Evolutionary conservation across 1,139 yeast genomes (phyloP), one percentile per base, ranked within the genome.

Genomic region (Suhomyces bolitotheri): DNA sequence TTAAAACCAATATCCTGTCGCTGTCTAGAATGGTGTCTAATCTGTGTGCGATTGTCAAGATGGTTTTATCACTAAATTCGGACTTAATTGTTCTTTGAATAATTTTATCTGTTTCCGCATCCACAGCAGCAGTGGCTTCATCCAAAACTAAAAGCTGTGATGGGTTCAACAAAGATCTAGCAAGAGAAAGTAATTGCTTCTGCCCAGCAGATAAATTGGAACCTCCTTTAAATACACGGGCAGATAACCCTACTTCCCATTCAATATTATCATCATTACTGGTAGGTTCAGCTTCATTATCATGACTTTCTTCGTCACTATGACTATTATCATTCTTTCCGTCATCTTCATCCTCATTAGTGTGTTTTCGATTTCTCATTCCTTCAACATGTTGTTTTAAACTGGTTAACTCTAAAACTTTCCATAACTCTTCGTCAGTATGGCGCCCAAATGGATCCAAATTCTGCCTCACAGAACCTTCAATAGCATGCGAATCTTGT

Each of bases 61-160:
- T 63, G 6, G 70, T 63, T 36, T 56, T 60, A 33, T 63, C 60
- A 25, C 49, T 54, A 39, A 63, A 63, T 34, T 62, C 62, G 3
- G 46, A 40, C 36, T 66, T 47, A 20, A 63, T 62, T 1, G 69
- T 62, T 17, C 56, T 54, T 41, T 64, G 69, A 20, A 64, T 60
- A 30, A 63, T 53, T 35, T 58, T 57, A 42, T 63, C 70, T 1
- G 69, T 63, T 41, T 62, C 60, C 5, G 60, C 66, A 46, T 64
- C 69, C 16, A 64, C 67, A 3, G 68, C 60, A 9, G 69, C 67
- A 4, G 69, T 63, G 7, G 69, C 69, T 41, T 64, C 70, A 42
- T 63, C 69, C 29, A 64, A 50, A 25, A 65, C 56, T 32, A 65
- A 54, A 15, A 65, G 56, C 29, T 54, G 60, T 0, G 66, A 56